Conservation (phyloP, 495 filamentous ascomycete species). For the Penicillium bialowiezense region DNA sequence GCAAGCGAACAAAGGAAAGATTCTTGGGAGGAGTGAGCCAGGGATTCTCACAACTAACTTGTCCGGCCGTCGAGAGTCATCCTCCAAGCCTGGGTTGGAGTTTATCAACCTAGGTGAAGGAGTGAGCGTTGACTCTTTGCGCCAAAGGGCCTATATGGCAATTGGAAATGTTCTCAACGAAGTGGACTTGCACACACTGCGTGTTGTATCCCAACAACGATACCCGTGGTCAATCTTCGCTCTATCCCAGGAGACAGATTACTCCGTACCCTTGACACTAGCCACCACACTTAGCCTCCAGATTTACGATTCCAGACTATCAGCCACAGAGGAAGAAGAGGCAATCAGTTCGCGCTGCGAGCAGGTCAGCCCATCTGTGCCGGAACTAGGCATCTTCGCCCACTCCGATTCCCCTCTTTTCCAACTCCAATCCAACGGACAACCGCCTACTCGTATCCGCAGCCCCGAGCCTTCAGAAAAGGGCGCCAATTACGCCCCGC, state of each 20-base stretch:
- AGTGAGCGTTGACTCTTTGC: conserved; percentile 71
- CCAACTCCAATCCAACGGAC: conserved; percentile 38
- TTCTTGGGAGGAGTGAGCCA: conserved; percentile 61
- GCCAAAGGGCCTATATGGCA: conserved; percentile 73
- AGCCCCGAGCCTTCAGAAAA: conserved; percentile 37
- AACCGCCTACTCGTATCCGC: conserved; percentile 41
- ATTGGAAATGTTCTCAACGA: conserved; percentile 74
- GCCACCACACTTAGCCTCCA: conserved; percentile 82
- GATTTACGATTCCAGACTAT: conserved; percentile 72
- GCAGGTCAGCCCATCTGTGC: conserved; percentile 24
- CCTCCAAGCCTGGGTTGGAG: conserved; percentile 43
- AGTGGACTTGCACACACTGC: conserved; percentile 77
- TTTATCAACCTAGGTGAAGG: conserved; percentile 78
- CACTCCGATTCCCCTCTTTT: conserved; percentile 38
- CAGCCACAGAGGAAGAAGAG: conserved; percentile 40
- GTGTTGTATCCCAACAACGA: conserved; percentile 64
- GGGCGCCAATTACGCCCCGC: conserved; percentile 60
- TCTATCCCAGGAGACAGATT: conserved; percentile 70
- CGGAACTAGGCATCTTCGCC: conserved; percentile 33
- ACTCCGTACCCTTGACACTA: conserved; percentile 72
- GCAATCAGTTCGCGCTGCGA: conserved; percentile 43
- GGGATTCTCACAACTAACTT: conserved; percentile 56
- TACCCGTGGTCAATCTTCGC: conserved; percentile 84
- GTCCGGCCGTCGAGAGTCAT: conserved; percentile 43
- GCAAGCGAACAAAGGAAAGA: conserved; percentile 53